Conservation (phyloP, 805 yeast genomes). For the Starmerella riodocensis region DNA sequence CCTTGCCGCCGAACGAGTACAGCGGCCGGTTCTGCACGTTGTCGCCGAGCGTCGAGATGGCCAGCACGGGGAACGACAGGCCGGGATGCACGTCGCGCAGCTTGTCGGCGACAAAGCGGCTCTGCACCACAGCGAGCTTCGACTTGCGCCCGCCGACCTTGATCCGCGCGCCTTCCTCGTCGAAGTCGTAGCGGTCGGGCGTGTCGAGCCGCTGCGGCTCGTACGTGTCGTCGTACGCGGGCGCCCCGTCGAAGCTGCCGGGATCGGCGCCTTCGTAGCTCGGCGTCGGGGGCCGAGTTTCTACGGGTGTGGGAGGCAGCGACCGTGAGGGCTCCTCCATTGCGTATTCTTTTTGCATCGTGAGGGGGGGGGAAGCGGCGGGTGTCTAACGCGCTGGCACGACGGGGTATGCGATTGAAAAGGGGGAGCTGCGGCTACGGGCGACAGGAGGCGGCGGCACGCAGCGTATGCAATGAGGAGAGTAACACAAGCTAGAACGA, state of each 20-base stretch:
- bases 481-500: too few species aligned
- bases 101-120: constrained; percentile 51
- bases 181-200: constrained; percentile 23
- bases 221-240: too few species aligned
- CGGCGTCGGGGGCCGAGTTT: constrained; percentile 8
- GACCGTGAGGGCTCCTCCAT: not conserved
- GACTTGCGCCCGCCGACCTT: constrained; percentile 79
- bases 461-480: too few species aligned
- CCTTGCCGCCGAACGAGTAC: constrained; percentile 90
- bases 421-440: too few species aligned
- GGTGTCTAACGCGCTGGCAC: too few species aligned
- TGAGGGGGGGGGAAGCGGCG: not conserved
- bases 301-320: constrained; percentile 12
- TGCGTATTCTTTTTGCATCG: not conserved
- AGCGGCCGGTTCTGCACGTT: constrained; percentile 72
- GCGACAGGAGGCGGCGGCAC: too few species aligned
- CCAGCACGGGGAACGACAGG: constrained; percentile 58
- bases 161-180: constrained; percentile 20
- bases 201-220: constrained; percentile 20
- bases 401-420: too few species aligned
- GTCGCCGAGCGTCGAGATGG: constrained; percentile 81
- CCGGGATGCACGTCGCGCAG: constrained; percentile 52
- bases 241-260: too few species aligned
- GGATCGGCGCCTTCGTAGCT: not conserved
- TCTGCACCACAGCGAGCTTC: constrained; percentile 73